These are phyloP conservation scores for Blastocystis sp. DNA, from an alignment of 352 stramenopile genomes.

Conservation along the genomic window DNA sequence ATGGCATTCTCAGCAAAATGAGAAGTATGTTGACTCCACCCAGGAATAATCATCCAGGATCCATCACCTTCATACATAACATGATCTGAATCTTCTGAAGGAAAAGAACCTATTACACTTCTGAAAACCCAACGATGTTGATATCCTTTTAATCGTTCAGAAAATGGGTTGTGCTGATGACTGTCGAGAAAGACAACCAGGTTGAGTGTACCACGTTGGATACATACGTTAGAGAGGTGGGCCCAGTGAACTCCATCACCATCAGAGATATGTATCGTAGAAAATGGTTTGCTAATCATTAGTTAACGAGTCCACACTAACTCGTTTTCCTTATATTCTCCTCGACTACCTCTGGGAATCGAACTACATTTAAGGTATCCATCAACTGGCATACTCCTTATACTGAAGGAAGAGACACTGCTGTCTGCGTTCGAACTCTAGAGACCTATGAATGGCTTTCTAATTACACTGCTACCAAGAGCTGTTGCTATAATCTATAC, in stretches of 20 bases:
- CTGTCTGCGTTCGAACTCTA: background rate
- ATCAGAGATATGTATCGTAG: background rate
- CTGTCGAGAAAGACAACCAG: background rate
- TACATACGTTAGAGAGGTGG: conserved; percentile 9
- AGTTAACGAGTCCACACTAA: background rate
- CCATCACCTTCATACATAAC: conserved; percentile 5
- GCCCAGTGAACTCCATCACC: conserved; percentile 33
- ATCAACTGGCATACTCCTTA: background rate
- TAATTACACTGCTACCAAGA: background rate
- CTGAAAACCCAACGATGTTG: conserved; percentile 47
- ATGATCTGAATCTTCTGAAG: background rate
- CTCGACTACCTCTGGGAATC: background rate
- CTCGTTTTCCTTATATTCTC: background rate
- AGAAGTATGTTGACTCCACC: conserved; percentile 47
- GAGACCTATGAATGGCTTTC: background rate
- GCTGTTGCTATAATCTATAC: background rate
- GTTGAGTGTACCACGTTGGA: background rate
- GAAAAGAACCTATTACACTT: background rate
- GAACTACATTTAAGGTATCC: background rate
- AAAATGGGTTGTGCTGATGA: background rate
- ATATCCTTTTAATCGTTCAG: conserved; percentile 1
- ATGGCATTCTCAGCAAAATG: conserved; percentile 64
- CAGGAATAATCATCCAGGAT: conserved; percentile 67
- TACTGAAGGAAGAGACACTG: conserved; percentile 49
- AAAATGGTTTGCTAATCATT: background rate